Evolutionary conservation across 495 filamentous ascomycete species (phyloP).

Genomic region (Filosporella fistucella): DNA sequence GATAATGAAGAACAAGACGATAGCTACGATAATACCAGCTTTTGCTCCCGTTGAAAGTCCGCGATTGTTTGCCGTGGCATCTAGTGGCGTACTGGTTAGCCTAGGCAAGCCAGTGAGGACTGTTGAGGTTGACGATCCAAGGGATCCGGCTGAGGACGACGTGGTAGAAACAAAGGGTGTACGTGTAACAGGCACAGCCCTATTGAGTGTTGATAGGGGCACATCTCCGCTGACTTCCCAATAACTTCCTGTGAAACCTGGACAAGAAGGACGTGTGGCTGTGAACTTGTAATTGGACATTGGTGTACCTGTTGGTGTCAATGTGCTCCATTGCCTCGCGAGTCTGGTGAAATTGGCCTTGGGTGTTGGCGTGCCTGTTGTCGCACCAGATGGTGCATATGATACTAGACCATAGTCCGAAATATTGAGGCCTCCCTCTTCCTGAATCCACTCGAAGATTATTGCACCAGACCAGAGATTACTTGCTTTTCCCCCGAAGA

Average conservation of each 20-base stretch:
- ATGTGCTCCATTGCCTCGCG: constrained; percentile 66
- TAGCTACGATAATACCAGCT: not conserved
- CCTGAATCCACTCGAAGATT: constrained; percentile 79
- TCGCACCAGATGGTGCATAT: constrained; percentile 53
- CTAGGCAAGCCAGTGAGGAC: not conserved
- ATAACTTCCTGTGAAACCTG: constrained; percentile 45
- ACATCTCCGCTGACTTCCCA: not conserved
- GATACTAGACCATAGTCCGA: constrained; percentile 76
- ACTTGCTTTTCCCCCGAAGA: constrained; percentile 67
- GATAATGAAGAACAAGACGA: not conserved
- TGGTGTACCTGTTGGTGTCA: constrained; percentile 60
- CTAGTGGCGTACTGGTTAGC: not conserved
- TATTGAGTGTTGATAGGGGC: not conserved
- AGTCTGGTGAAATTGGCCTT: constrained; percentile 75
- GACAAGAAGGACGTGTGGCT: constrained; percentile 60
- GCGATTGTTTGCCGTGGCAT: not conserved
- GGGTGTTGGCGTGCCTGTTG: constrained; percentile 58
- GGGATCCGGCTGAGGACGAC: not conserved
- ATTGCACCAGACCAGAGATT: constrained; percentile 74
- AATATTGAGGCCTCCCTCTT: too few species aligned
- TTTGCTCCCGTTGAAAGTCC: constrained; percentile 2
- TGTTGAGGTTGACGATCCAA: not conserved
- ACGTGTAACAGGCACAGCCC: too few species aligned
- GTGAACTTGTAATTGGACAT: constrained; percentile 58
- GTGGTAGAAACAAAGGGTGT: not conserved